A percentile compares a stretch with the other conserved stretches of the same genome.
Conservation (phyloP, 768 basidiomycete genomes). For the Psilocybe cubensis region DNA sequence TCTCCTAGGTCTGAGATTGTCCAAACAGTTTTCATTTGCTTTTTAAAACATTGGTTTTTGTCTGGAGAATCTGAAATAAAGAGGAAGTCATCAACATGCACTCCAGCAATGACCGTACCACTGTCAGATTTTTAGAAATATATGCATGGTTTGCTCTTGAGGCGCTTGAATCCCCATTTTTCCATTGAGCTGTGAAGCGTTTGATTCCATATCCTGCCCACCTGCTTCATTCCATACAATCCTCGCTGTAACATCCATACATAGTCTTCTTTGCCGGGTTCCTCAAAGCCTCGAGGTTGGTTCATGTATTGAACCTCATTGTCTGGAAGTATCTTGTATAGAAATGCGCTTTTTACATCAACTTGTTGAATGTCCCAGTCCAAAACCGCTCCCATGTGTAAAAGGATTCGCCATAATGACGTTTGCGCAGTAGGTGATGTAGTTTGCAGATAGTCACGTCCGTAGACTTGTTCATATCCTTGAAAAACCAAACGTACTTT, state of each 20-base stretch:
- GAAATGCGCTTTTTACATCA: constrained; percentile 44
- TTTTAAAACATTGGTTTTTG: no score
- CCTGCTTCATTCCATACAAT: constrained; percentile 43
- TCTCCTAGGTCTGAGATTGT: constrained; percentile 29
- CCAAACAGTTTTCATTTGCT: no score
- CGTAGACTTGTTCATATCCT: constrained; percentile 43
- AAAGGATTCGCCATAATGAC: constrained; percentile 39
- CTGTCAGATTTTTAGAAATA: constrained; percentile 15
- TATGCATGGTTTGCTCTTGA: constrained; percentile 34
- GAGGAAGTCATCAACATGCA: no score
- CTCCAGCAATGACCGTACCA: no score
- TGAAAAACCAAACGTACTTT: constrained; percentile 45
- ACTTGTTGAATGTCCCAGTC: constrained; percentile 41
- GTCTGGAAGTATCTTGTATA: constrained; percentile 32
- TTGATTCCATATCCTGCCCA: constrained; percentile 38
- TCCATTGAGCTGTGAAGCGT: no score
- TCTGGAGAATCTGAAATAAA: no score
- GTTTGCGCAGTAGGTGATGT: no score
- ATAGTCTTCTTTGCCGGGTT: constrained; percentile 27
- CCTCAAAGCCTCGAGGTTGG: constrained; percentile 34
- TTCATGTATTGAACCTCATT: constrained; percentile 38
- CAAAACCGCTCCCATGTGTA: constrained; percentile 33
- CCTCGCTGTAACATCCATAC: constrained; percentile 25
- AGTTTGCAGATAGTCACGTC: constrained; percentile 43
- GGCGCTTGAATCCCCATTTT: constrained; percentile 19